Evolutionary conservation across 768 basidiomycete genomes (phyloP).

Genomic region (Ramaria rubella): DNA sequence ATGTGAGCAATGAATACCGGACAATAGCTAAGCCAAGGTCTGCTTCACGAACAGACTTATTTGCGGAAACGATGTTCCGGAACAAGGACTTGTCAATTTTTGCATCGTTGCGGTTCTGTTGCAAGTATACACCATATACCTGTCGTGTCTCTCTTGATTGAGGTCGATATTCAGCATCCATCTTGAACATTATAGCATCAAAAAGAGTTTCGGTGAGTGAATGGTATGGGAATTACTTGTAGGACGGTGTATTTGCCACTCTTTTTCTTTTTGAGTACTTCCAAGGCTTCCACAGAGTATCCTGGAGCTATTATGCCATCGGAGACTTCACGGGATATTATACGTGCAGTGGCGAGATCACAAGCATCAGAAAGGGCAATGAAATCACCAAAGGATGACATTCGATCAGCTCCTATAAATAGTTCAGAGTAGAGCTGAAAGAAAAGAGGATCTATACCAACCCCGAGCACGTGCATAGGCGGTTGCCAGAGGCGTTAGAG

Average conservation of each 20-base stretch:
- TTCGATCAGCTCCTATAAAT: conserved; percentile 80
- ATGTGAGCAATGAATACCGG: neutral
- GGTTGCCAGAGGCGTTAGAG: conserved; percentile 79
- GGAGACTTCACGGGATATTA: conserved; percentile 98
- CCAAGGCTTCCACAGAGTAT: conserved; percentile 81
- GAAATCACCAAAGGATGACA: conserved; percentile 99
- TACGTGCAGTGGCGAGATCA: conserved; percentile 89
- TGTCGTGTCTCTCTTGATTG: conserved; percentile 84
- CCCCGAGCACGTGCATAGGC: conserved; percentile 97
- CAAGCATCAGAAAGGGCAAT: conserved; percentile 91
- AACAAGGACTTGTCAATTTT: conserved; percentile 81
- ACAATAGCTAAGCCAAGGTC: neutral
- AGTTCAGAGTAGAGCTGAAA: neutral
- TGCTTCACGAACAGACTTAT: conserved; percentile 77
- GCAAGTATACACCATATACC: conserved; percentile 86
- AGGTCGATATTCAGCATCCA: conserved; percentile 80
- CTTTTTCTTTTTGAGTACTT: conserved; percentile 92
- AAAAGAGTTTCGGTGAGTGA: neutral
- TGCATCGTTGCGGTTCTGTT: conserved; percentile 85
- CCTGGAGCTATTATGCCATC: conserved; percentile 98
- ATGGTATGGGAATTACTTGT: conserved; percentile 44
- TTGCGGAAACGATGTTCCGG: conserved; percentile 81
- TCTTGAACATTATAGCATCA: conserved; percentile 40
- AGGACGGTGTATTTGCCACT: conserved; percentile 97
- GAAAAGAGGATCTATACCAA: conserved; percentile 25